Evolutionary conservation across 345 rosid species (phyloP).

Genomic region (Syzygium oleosum): DNA sequence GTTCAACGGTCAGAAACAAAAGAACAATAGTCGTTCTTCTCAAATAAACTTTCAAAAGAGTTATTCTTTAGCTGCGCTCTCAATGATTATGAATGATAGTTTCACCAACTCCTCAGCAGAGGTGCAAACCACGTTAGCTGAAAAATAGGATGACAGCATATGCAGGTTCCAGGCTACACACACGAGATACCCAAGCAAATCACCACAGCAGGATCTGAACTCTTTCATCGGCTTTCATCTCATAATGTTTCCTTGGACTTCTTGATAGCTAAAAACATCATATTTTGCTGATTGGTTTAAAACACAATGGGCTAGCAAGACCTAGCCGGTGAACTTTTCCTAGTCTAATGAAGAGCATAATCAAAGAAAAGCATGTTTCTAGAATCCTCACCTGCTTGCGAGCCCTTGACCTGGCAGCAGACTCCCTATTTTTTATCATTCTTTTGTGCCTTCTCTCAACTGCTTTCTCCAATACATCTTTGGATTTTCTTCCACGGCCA

Average conservation of each 20-base stretch:
- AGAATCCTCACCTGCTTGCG: slow-evolving; percentile 74
- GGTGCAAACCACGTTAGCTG: not conserved
- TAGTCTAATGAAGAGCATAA: not conserved
- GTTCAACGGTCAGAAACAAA: not conserved
- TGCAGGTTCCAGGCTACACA: not conserved
- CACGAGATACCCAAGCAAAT: not conserved
- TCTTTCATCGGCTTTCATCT: not conserved
- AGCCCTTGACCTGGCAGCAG: slow-evolving; percentile 96
- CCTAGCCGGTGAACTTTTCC: not conserved
- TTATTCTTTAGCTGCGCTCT: not conserved
- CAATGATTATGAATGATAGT: not conserved
- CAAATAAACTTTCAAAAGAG: not conserved
- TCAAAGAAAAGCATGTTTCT: not conserved
- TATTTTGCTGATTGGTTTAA: not conserved
- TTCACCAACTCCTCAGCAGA: not conserved
- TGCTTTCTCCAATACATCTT: slow-evolving; percentile 71
- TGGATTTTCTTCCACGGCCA: slow-evolving; percentile 62
- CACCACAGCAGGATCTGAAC: not conserved
- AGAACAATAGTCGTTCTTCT: not conserved
- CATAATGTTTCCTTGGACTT: not conserved
- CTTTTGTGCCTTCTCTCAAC: slow-evolving; percentile 94
- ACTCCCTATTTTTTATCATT: slow-evolving; percentile 97
- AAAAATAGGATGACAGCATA: not conserved
- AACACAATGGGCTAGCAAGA: not conserved
- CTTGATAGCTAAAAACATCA: not conserved